These are phyloP conservation scores for Starmerella cellae DNA, from an alignment of 805 yeast species.

Conservation along the genomic window DNA sequence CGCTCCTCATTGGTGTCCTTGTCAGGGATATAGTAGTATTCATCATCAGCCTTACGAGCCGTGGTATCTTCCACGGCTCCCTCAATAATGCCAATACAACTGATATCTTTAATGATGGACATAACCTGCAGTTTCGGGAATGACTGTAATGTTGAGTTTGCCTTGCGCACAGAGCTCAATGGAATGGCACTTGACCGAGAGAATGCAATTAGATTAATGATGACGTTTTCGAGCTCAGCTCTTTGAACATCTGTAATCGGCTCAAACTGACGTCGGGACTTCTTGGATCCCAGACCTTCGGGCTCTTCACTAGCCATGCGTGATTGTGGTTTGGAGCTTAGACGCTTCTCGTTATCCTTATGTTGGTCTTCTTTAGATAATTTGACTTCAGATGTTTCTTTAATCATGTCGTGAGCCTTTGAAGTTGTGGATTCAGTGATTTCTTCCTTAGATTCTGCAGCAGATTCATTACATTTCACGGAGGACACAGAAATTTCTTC, in stretches of 20 bases:
- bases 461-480: no score
- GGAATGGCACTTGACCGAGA: constrained; percentile 83
- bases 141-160: constrained; percentile 40
- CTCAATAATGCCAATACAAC: constrained; percentile 73
- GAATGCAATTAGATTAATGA: constrained; percentile 78
- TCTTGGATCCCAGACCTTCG: background rate
- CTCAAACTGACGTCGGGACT: constrained; percentile 6
- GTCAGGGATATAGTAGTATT: constrained; percentile 80
- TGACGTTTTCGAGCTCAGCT: constrained; percentile 39
- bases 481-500: no score
- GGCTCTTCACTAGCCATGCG: constrained; percentile 10
- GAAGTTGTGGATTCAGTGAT: no score
- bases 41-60: constrained; percentile 86
- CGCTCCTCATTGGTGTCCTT: constrained; percentile 63
- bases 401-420: background rate
- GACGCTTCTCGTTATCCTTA: no score
- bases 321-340: background rate
- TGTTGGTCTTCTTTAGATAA: no score
- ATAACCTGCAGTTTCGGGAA: constrained; percentile 28
- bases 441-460: background rate
- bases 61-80: constrained; percentile 94
- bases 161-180: constrained; percentile 50
- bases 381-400: background rate
- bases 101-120: constrained; percentile 32
- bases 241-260: constrained; percentile 1